Percentiles rank a stretch among this genome's conserved stretches.
Conservation (phyloP, 2,329 filamentous ascomycete genomes). For the Fusarium odoratissimum region DNA sequence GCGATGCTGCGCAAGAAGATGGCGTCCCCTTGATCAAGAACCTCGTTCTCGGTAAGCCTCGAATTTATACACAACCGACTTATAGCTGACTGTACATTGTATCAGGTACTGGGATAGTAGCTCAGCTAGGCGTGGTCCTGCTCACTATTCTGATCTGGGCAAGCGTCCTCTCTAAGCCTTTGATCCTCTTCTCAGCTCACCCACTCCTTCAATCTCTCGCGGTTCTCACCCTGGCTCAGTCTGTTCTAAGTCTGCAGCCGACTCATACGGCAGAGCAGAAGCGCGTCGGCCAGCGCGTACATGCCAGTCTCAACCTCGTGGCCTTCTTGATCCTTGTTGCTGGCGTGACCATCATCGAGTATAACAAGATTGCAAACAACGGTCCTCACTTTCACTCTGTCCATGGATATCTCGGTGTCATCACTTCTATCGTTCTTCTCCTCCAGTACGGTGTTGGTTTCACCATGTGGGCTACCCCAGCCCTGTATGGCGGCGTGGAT, state of each 20-base stretch:
- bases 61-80: neutral
- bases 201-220: conserved; percentile 78
- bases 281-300: conserved; percentile 65
- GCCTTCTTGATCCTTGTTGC: conserved; percentile 70
- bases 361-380: conserved; percentile 80
- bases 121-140: conserved; percentile 82
- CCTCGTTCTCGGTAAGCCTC: conserved; percentile 74
- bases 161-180: conserved; percentile 73
- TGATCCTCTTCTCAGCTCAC: conserved; percentile 90
- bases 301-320: conserved; percentile 77
- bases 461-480: conserved; percentile 81
- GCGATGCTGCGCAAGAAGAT: conserved; percentile 78
- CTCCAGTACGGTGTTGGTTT: conserved; percentile 83
- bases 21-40: conserved; percentile 75
- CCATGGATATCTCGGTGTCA: conserved; percentile 85
- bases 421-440: conserved; percentile 75
- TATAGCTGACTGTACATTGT: conserved; percentile 1
- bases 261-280: conserved; percentile 84
- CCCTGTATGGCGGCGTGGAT: conserved; percentile 80
- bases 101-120: conserved; percentile 81
- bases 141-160: conserved; percentile 83
- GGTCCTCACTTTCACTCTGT: conserved; percentile 81
- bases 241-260: conserved; percentile 87
- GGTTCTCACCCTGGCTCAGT: conserved; percentile 80
- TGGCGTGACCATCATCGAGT: conserved; percentile 78